phyloP scores from a whole-genome alignment of 1,139 yeast species.

The Taphrina pruni region DNA sequence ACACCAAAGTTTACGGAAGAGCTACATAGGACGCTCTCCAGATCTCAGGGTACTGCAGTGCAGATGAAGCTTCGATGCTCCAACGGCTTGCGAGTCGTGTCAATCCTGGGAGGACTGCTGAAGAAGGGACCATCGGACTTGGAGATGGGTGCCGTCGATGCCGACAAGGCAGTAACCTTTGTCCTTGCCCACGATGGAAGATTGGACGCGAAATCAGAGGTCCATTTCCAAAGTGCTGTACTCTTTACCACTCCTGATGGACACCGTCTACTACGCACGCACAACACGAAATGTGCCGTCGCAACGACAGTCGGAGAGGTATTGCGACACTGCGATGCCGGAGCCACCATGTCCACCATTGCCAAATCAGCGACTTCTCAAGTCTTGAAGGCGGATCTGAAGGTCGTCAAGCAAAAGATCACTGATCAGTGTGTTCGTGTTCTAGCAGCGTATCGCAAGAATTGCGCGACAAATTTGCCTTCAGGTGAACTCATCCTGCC shows the following conservation, averaged over 20 bases:
- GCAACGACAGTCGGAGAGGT: slow-evolving; percentile 75
- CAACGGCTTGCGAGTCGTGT: slow-evolving; percentile 81
- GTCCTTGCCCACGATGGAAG: slow-evolving; percentile 79
- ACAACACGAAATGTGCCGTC: slow-evolving; percentile 81
- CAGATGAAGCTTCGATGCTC: slow-evolving; percentile 87
- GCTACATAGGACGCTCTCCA: slow-evolving; percentile 53
- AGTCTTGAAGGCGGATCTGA: slow-evolving; percentile 62
- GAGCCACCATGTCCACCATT: slow-evolving; percentile 73
- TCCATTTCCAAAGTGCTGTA: slow-evolving; percentile 89
- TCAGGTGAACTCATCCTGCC: slow-evolving; percentile 80
- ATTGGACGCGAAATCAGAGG: slow-evolving; percentile 72
- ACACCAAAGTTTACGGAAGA: slow-evolving; percentile 70
- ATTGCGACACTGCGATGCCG: slow-evolving; percentile 83
- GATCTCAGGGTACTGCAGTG: slow-evolving; percentile 73
- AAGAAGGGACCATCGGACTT: slow-evolving; percentile 62
- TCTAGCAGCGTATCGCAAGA: slow-evolving; percentile 72
- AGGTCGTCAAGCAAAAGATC: slow-evolving; percentile 67
- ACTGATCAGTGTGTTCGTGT: slow-evolving; percentile 72
- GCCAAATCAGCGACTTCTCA: slow-evolving; percentile 71
- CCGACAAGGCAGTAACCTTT: slow-evolving; percentile 72
- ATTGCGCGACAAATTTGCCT: slow-evolving; percentile 57
- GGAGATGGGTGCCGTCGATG: slow-evolving; percentile 67
- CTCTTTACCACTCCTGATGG: slow-evolving; percentile 82
- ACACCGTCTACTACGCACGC: slow-evolving; percentile 78
- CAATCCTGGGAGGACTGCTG: slow-evolving; percentile 68